A percentile compares a stretch with the other conserved stretches of the same genome.
These are phyloP conservation scores for Neospora caninum DNA, from an alignment of 169 alveolate genomes.

Conservation along the genomic window DNA sequence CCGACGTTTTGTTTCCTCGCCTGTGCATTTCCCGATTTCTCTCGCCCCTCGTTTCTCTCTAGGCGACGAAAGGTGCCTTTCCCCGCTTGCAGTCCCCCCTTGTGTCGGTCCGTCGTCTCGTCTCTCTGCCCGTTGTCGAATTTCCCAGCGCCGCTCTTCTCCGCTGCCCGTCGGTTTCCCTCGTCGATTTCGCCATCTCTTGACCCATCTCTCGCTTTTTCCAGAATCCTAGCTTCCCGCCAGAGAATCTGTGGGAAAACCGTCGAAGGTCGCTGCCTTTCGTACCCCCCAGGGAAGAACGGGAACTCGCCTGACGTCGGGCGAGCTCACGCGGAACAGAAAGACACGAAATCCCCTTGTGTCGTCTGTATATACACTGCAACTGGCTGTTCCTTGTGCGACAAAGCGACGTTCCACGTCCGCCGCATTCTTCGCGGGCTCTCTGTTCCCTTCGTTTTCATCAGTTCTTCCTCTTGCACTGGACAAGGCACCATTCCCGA, in stretches of 20 bases:
- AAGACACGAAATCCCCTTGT: neutral
- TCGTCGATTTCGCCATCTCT: neutral
- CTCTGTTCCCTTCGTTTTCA: neutral
- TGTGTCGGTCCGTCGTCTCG: neutral
- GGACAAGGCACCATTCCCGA: neutral
- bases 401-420: neutral
- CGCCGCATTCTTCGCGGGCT: conserved; percentile 2
- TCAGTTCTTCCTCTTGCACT: neutral
- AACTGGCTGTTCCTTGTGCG: conserved; percentile 9
- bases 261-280: neutral
- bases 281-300: neutral
- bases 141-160: neutral
- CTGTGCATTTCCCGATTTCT: neutral
- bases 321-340: no score
- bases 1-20: neutral
- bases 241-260: neutral
- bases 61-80: neutral
- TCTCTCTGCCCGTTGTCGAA: neutral
- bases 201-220: neutral
- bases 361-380: neutral
- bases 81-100: neutral
- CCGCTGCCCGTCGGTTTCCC: neutral
- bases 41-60: neutral
- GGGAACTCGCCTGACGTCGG: neutral
- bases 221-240: neutral